Evolutionary conservation across 148 eudicot genomes (phyloP).

Genomic region (Spergularia marina): DNA sequence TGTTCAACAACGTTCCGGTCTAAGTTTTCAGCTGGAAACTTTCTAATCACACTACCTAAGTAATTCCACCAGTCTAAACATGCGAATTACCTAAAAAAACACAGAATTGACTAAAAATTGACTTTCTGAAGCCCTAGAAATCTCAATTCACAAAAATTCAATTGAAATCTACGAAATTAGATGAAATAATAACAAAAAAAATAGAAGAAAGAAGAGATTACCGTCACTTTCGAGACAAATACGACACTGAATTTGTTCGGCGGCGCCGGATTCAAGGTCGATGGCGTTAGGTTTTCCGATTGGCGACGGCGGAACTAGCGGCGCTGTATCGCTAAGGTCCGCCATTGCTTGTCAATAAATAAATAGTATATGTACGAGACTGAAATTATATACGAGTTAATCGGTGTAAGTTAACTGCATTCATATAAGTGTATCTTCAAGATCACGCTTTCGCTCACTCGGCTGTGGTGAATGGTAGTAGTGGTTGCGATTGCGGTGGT

Average conservation of each 20-base stretch:
- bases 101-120: slow-evolving; percentile 8
- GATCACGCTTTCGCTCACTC: neutral
- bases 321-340: slow-evolving; percentile 50
- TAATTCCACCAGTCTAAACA: neutral
- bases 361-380: neutral
- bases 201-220: slow-evolving; percentile 2
- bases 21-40: too few species aligned
- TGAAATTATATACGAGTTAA: neutral
- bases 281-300: slow-evolving; percentile 39
- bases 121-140: slow-evolving; percentile 20
- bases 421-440: neutral
- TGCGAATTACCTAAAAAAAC: neutral
- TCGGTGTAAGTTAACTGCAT: neutral
- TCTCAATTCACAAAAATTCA: neutral
- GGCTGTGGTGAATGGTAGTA: neutral
- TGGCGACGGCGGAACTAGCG: slow-evolving; percentile 59
- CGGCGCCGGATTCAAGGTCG: slow-evolving; percentile 89
- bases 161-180: neutral
- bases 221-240: slow-evolving; percentile 97
- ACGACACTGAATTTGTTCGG: slow-evolving; percentile 91
- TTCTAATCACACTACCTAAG: too few species aligned
- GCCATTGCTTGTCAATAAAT: slow-evolving; percentile 35
- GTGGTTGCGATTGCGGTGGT: neutral
- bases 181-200: neutral
- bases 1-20: neutral